Evolutionary conservation across 2,329 filamentous ascomycete genomes (phyloP).

Genomic region (Dactylellina haptotyla): DNA sequence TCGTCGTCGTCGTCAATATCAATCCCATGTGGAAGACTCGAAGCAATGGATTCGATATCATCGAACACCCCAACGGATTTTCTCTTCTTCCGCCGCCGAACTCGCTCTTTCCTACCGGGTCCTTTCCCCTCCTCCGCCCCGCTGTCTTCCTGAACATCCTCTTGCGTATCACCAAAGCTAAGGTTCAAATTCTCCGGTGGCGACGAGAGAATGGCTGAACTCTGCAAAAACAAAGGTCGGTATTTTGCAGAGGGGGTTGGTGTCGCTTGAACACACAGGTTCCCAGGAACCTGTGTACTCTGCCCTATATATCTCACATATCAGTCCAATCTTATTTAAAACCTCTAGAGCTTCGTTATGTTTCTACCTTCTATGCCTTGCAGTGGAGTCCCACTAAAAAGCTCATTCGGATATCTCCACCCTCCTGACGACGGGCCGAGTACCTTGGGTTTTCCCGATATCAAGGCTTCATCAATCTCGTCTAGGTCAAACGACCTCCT

Average conservation of each 20-base stretch:
- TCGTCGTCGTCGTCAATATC: constrained; percentile 6
- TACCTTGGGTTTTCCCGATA: constrained; percentile 35
- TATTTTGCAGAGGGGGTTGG: constrained; percentile 26
- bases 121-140: not conserved
- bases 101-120: not conserved
- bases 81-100: constrained; percentile 25
- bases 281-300: constrained; percentile 6
- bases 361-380: not conserved
- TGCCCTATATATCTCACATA: constrained; percentile 1
- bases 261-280: constrained; percentile 14
- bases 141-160: constrained; percentile 50
- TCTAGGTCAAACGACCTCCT: constrained; percentile 46
- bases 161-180: constrained; percentile 51
- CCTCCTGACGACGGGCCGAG: constrained; percentile 42
- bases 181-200: constrained; percentile 38
- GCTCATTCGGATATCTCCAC: constrained; percentile 28
- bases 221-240: constrained; percentile 13
- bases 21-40: constrained; percentile 20
- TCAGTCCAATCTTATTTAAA: no score
- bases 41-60: constrained; percentile 53
- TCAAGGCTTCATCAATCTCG: constrained; percentile 49
- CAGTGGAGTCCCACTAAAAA: constrained; percentile 25
- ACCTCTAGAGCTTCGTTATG: not conserved
- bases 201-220: constrained; percentile 32
- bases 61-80: constrained; percentile 38